Conservation (phyloP, 257 asterid species). For the Rhazya stricta region DNA sequence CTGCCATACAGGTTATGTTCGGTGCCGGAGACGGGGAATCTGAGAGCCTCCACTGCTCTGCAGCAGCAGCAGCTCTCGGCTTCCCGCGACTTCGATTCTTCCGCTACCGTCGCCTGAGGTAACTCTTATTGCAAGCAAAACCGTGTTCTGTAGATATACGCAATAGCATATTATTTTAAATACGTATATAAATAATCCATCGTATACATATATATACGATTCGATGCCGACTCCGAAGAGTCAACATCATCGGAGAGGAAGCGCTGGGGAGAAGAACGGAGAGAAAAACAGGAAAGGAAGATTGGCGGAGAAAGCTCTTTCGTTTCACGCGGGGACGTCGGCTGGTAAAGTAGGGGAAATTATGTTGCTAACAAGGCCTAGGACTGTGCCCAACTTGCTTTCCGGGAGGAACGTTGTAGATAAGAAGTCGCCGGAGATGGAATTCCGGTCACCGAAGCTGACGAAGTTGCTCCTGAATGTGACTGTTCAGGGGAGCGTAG, state of each 20-base stretch:
- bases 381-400: constrained; percentile 68
- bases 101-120: constrained; percentile 45
- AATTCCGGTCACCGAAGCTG: constrained; percentile 30
- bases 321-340: constrained; percentile 43
- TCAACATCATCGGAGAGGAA: constrained; percentile 39
- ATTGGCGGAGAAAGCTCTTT: constrained; percentile 49
- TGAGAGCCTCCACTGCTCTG: constrained; percentile 34
- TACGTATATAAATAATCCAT: neutral
- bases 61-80: constrained; percentile 31
- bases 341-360: constrained; percentile 5
- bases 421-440: constrained; percentile 3
- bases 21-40: constrained; percentile 35
- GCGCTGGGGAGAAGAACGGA: constrained; percentile 34
- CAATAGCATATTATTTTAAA: neutral
- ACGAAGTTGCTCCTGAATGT: constrained; percentile 73
- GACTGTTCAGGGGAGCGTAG: constrained; percentile 73
- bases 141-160: neutral
- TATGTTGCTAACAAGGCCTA: constrained; percentile 47
- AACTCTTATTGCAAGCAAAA: neutral
- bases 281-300: constrained; percentile 57
- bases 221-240: constrained; percentile 66
- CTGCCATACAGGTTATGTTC: constrained; percentile 31
- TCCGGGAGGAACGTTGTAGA: constrained; percentile 4
- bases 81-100: constrained; percentile 41
- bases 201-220: neutral